Base-by-base conservation (phyloP, 2,329 filamentous ascomycete genomes). In the Pleurostoma richardsiae region DNA sequence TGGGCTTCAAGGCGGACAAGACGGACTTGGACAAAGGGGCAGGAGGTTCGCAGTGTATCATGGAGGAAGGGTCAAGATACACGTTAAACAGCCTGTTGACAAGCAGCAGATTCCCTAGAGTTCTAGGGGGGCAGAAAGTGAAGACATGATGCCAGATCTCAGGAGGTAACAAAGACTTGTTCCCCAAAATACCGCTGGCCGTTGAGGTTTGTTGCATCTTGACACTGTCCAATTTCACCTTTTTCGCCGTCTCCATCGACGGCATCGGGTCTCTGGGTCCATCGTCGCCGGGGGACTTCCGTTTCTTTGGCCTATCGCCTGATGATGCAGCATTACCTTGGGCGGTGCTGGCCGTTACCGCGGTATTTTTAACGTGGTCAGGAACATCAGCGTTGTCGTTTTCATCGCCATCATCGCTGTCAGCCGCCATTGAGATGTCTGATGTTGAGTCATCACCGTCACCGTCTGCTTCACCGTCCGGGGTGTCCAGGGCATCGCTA, bases 101-200 rank as follows among this genome's bases (percentile, higher is more conserved):
- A 63, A 71, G 68, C 65, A 88, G 72, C 69, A 88, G 72, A 66
- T 71, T 76, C 59, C 83, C 83, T 59, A 90, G 70, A 52, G 76
- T 71, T 61, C 67, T 73, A 48, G 86, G 84, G 49, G 82, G 76
- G 62, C 82, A 76, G 61, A 81, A 83, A 57, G 75, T 77, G 63
- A 89, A 87, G 57, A 88, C 72, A 59, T 77, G 75, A 59, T 88
- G 84, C 84, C 85, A 88, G 58, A 87, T 68, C 65, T 83, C 79
- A 55, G 73, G 70, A 59, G 82, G 78, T 47, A 84, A 70, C 53
- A 65, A 42, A 45, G 56, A 64, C 47, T 49, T 54, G 47, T 63
- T 57, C 39, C 33, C 29, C 30, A 26, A 41, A 40, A 40, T 27
- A 27, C 31, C 44, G 31, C 38, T 44, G 43, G 28, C 36, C 41